Evolutionary conservation across 2,329 filamentous ascomycete genomes (phyloP), one percentile per base, ranked within the genome.

Genomic region (Nannizziopsis arthrosporioides): DNA sequence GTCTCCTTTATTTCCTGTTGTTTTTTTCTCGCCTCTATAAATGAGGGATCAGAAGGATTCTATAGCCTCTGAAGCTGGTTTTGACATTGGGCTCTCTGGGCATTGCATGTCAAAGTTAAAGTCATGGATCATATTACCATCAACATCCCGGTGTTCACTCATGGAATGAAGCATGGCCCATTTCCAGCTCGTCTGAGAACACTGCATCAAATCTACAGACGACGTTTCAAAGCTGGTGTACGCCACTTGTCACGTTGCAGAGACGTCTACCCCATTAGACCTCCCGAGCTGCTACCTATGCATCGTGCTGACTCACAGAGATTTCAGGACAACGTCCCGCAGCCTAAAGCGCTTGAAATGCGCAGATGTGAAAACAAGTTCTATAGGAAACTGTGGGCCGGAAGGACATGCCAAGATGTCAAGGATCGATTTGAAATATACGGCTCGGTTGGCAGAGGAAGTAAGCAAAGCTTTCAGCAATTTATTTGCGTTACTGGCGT

Each of bases 381-480:
- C 19, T 4, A 15, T 8, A 4, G 7, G 9, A 31, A 45, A 31
- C 6, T 19, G n/a, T 27, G 8, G 11, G 12, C 5, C 2, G 7
- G 35, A 14, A 37, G 5, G 5, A 14, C 48, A 15, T 51, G 49
- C 14, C 18, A 30, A 15, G 37, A 44, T 40, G 44, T 52, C 31
- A 19, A 19, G 15, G 40, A 42, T 7, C 38, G 50, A 35, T 47
- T 52, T 41, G 40, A 30, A 5, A 47, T 52, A 18, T 52, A 52
- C 31, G 47, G 50, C 3, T 38, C 31, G 11, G 42, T 49, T 37
- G 50, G 50, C 15, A 47, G 15, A 41, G 50, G 50, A 36, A 49
- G 50, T 52, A 47, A 47, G 47, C 45, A 27, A 36, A 22, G 5
- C 18, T 18, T 11, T 44, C 2, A 7, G 31, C 34, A 14, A 14